These are phyloP conservation scores for Aspergillus haitiensis DNA, from an alignment of 495 filamentous ascomycete species.

Conservation along the genomic window DNA sequence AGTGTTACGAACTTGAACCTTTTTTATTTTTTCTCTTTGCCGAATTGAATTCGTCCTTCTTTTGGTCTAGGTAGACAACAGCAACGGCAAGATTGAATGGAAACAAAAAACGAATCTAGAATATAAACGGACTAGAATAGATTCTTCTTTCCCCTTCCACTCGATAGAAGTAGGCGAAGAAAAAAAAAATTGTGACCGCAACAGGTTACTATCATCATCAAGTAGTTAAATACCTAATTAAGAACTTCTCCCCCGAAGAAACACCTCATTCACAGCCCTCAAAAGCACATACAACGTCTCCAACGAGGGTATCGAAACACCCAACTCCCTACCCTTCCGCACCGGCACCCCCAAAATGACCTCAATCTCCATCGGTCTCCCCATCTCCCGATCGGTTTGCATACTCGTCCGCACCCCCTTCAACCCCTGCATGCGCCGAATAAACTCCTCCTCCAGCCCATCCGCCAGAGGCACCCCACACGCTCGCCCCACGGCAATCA, in stretches of 20 bases:
- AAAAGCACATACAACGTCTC: slow-evolving; percentile 50
- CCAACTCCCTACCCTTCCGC: slow-evolving; percentile 48
- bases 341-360: slow-evolving; percentile 57
- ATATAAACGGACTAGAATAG: too few relatives aligned
- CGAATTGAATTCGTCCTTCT: too few relatives aligned
- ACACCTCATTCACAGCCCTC: slow-evolving; percentile 35
- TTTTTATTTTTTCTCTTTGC: too few relatives aligned
- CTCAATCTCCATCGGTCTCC: slow-evolving; percentile 55
- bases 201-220: too few relatives aligned
- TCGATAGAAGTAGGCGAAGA: too few relatives aligned
- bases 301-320: slow-evolving; percentile 46
- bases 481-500: slow-evolving; percentile 46
- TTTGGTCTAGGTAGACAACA: too few relatives aligned
- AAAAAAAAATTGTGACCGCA: too few relatives aligned
- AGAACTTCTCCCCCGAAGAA: not conserved
- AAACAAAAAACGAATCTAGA: too few relatives aligned
- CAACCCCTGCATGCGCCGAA: slow-evolving; percentile 44
- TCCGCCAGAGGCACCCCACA: slow-evolving; percentile 45
- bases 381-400: slow-evolving; percentile 52
- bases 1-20: too few relatives aligned
- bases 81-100: too few relatives aligned
- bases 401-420: slow-evolving; percentile 53
- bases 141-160: too few relatives aligned
- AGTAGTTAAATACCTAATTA: too few relatives aligned
- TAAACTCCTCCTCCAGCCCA: slow-evolving; percentile 41